Evolutionary conservation across 306 rosid genomes (phyloP).

Genomic region (Vigna reflexopilosa): DNA sequence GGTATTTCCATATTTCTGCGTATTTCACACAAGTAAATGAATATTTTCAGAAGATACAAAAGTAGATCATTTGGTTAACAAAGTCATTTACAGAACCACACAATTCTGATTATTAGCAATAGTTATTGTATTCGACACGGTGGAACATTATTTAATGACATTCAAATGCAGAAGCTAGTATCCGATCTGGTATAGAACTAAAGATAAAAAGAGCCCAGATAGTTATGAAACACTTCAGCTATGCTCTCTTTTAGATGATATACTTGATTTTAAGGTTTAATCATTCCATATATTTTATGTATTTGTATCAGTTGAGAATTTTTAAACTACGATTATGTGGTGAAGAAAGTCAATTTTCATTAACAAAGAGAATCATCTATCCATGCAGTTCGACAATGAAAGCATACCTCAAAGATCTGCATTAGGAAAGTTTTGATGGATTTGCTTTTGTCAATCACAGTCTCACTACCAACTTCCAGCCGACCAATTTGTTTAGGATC

Average conservation of each 20-base stretch:
- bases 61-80: constrained; percentile 20
- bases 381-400: constrained; percentile 3
- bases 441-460: constrained; percentile 95
- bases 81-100: constrained; percentile 23
- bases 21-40: constrained; percentile 40
- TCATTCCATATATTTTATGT: constrained; percentile 5
- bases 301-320: neutral
- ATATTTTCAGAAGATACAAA: neutral
- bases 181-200: constrained; percentile 23
- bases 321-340: constrained; percentile 31
- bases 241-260: constrained; percentile 26
- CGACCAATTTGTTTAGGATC: constrained; percentile 89
- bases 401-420: constrained; percentile 85
- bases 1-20: constrained; percentile 80
- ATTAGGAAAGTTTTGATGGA: constrained; percentile 91
- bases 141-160: constrained; percentile 17
- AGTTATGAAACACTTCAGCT: constrained; percentile 22
- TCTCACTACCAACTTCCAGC: constrained; percentile 91
- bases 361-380: constrained; percentile 11
- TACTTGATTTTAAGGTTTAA: constrained; percentile 32
- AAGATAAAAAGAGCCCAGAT: neutral
- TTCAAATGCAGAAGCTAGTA: constrained; percentile 18
- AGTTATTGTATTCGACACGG: neutral
- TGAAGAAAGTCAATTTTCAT: constrained; percentile 19
- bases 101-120: constrained; percentile 25